These are phyloP conservation scores for Porogramme epimiltina DNA, from an alignment of 1,284 basidiomycete genomes.

Conservation along the genomic window DNA sequence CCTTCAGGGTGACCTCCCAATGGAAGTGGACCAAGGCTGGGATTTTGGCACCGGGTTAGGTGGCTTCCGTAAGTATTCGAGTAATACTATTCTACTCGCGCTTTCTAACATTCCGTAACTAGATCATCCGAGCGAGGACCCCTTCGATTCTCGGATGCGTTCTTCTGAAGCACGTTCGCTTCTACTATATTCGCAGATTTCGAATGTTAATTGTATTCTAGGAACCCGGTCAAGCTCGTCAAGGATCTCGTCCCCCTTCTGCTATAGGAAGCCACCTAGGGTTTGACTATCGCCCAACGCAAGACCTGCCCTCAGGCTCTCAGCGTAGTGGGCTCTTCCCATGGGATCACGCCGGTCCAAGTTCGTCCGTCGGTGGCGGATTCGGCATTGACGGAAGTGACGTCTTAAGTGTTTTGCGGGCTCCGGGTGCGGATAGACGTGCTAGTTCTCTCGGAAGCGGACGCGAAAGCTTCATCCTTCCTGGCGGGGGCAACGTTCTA, in stretches of 20 bases:
- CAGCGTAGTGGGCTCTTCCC: conserved; percentile 75
- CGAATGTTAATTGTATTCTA: conserved; percentile 32
- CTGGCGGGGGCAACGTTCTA: conserved; percentile 32
- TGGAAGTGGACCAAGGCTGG: conserved; percentile 16
- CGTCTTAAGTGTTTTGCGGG: conserved; percentile 48
- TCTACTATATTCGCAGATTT: not conserved
- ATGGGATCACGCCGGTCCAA: conserved; percentile 77
- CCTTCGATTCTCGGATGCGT: conserved; percentile 37
- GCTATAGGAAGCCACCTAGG: conserved; percentile 48
- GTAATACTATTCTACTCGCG: too few species aligned
- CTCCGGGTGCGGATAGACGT: conserved; percentile 52
- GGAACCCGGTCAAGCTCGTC: conserved; percentile 80
- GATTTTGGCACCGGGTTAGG: not conserved
- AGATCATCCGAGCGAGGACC: too few species aligned
- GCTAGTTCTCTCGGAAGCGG: conserved; percentile 51
- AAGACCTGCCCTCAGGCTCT: conserved; percentile 46
- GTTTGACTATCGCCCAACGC: conserved; percentile 38
- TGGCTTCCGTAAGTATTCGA: too few species aligned
- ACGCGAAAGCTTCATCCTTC: conserved; percentile 46
- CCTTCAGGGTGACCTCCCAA: conserved; percentile 1
- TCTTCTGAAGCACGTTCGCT: conserved; percentile 65
- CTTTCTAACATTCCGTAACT: too few species aligned
- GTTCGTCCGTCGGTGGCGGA: conserved; percentile 51
- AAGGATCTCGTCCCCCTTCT: conserved; percentile 54
- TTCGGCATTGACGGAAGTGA: conserved; percentile 45